Evolutionary conservation across 73 alveolate species (phyloP).

Genomic region (Blepharisma japonicum): DNA sequence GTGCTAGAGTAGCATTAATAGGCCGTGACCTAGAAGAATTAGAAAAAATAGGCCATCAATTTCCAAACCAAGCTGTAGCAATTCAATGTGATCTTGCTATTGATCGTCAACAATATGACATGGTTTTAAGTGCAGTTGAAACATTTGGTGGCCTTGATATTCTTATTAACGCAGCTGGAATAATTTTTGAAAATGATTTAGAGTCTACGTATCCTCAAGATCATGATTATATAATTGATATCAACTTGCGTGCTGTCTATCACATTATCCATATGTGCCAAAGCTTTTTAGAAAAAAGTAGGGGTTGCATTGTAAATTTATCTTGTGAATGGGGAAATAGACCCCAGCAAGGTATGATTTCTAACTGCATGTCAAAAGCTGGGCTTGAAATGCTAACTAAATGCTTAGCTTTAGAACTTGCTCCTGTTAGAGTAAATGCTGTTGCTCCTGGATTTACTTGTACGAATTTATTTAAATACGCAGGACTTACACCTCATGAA

Average conservation of each 20-base stretch:
- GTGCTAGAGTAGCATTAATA: conserved; percentile 78
- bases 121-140: conserved; percentile 70
- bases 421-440: conserved; percentile 87
- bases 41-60: conserved; percentile 63
- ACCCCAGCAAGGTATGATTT: conserved; percentile 75
- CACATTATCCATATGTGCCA: conserved; percentile 60
- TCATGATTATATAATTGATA: conserved; percentile 82
- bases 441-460: conserved; percentile 74
- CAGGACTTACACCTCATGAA: conserved; percentile 66
- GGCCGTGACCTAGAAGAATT: conserved; percentile 76
- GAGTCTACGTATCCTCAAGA: conserved; percentile 86
- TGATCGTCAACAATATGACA: conserved; percentile 67
- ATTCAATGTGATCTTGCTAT: conserved; percentile 75
- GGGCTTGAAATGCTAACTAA: conserved; percentile 90
- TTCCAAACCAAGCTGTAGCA: conserved; percentile 72
- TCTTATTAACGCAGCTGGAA: conserved; percentile 83
- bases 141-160: conserved; percentile 76
- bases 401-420: conserved; percentile 77
- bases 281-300: conserved; percentile 52
- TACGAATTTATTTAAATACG: conserved; percentile 76
- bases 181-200: conserved; percentile 82
- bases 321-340: conserved; percentile 70
- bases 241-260: conserved; percentile 73
- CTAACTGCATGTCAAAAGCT: conserved; percentile 84
- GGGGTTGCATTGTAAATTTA: conserved; percentile 74